phyloP scores from a whole-genome alignment of 2,329 filamentous ascomycete species.

The Cadophora sp. region DNA sequence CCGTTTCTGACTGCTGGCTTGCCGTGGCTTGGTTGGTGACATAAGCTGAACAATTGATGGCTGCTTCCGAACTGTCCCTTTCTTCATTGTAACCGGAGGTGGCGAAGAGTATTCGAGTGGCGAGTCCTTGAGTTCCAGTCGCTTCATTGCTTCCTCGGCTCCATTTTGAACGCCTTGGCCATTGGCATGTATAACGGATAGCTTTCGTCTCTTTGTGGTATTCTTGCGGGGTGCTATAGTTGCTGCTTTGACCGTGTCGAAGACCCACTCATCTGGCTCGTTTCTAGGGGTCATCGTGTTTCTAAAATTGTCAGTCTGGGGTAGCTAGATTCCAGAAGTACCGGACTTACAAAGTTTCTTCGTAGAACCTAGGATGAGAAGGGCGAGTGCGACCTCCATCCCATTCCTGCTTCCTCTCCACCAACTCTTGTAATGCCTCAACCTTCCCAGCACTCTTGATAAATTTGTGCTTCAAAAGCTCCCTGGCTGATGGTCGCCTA shows the following conservation, averaged over 20 bases:
- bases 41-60: slow-evolving; percentile 46
- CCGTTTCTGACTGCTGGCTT: slow-evolving; percentile 58
- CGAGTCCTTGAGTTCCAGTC: slow-evolving; percentile 66
- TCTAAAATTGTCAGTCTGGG: slow-evolving; percentile 45
- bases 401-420: slow-evolving; percentile 82
- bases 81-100: slow-evolving; percentile 61
- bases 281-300: slow-evolving; percentile 70
- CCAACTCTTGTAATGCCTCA: slow-evolving; percentile 85
- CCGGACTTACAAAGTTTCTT: slow-evolving; percentile 76
- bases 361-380: slow-evolving; percentile 83
- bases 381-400: slow-evolving; percentile 75
- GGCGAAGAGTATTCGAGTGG: slow-evolving; percentile 64
- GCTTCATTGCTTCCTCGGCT: slow-evolving; percentile 65
- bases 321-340: background rate
- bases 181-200: slow-evolving; percentile 60
- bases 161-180: slow-evolving; percentile 38
- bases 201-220: slow-evolving; percentile 58
- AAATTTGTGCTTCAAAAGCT: slow-evolving; percentile 87
- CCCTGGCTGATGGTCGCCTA: slow-evolving; percentile 81
- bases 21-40: slow-evolving; percentile 42
- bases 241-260: slow-evolving; percentile 83
- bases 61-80: slow-evolving; percentile 56
- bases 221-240: slow-evolving; percentile 66
- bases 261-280: slow-evolving; percentile 89
- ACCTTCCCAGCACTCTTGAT: slow-evolving; percentile 86